A percentile compares a stretch with the other conserved stretches of the same genome.
Conservation (phyloP, 768 basidiomycete species). For the Lyophyllum decastes region DNA sequence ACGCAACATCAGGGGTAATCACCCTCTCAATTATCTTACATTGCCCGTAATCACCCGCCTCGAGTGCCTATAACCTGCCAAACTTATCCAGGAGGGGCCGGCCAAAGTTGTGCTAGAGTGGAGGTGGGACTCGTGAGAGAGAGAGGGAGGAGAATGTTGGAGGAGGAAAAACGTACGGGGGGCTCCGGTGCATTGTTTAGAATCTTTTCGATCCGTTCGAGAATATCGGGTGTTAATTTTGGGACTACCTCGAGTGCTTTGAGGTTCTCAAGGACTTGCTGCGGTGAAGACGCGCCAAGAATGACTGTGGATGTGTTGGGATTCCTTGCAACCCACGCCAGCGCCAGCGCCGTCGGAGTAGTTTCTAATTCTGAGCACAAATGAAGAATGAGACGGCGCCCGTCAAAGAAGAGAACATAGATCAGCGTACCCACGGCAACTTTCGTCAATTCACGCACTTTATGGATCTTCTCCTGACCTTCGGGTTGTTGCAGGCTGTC, state of each 20-base stretch:
- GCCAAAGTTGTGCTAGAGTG: constrained; percentile 26
- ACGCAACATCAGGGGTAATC: too few relatives aligned
- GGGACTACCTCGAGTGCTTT: constrained; percentile 72
- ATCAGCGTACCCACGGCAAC: constrained; percentile 49
- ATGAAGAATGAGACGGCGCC: not conserved
- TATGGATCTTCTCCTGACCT: constrained; percentile 65
- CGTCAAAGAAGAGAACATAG: not conserved
- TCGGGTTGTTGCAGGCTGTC: constrained; percentile 53
- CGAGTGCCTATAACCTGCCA: constrained; percentile 13
- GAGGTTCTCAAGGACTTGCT: constrained; percentile 67
- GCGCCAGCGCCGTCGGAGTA: constrained; percentile 63
- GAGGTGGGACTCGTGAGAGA: too few relatives aligned
- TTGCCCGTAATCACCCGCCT: not conserved
- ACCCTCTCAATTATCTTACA: too few relatives aligned
- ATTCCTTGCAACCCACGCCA: constrained; percentile 75
- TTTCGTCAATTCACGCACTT: constrained; percentile 65
- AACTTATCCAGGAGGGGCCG: constrained; percentile 21
- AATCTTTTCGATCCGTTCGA: constrained; percentile 69
- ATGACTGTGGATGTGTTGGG: constrained; percentile 68
- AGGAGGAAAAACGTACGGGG: constrained; percentile 29
- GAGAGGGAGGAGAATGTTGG: too few relatives aligned
- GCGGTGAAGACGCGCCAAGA: constrained; percentile 62
- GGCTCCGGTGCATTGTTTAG: constrained; percentile 52
- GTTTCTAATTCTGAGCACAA: constrained; percentile 50
- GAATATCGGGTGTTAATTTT: constrained; percentile 66